phyloP scores from a whole-genome alignment of 768 basidiomycete genomes.

The Kockovaella imperatae region DNA sequence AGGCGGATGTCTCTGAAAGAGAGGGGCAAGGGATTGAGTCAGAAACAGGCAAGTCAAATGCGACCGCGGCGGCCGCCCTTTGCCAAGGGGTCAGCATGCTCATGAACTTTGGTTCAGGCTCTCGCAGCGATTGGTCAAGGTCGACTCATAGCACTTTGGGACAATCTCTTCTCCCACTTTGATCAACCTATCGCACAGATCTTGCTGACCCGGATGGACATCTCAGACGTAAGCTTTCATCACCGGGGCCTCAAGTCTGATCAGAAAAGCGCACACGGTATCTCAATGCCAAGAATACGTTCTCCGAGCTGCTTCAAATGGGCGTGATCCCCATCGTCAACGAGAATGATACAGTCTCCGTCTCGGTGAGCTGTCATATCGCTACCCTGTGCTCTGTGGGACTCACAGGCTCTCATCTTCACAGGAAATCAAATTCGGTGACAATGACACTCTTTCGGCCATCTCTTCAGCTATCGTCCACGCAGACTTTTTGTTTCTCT shows the following conservation, averaged over 20 bases:
- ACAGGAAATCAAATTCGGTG: constrained; percentile 99
- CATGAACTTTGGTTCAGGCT: constrained; percentile 53
- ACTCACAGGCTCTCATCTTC: neutral
- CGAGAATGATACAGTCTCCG: constrained; percentile 97
- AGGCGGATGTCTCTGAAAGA: constrained; percentile 79
- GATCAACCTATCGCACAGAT: constrained; percentile 95
- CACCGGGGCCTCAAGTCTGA: constrained; percentile 2
- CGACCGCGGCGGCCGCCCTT: neutral
- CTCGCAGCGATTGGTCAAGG: constrained; percentile 96
- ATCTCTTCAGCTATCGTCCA: constrained; percentile 97
- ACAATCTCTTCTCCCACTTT: constrained; percentile 87
- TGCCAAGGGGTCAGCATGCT: neutral
- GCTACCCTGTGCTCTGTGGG: neutral
- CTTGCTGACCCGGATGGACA: constrained; percentile 86
- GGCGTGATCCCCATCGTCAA: constrained; percentile 97
- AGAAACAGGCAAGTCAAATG: constrained; percentile 68
- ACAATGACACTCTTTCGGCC: constrained; percentile 95
- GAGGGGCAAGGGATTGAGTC: constrained; percentile 72
- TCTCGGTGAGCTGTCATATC: constrained; percentile 56
- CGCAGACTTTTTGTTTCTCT: constrained; percentile 90
- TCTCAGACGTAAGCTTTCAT: constrained; percentile 68
- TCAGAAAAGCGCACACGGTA: constrained; percentile 74
- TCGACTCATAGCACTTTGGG: constrained; percentile 89
- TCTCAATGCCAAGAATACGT: constrained; percentile 90
- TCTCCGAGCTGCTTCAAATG: constrained; percentile 82